A percentile compares a stretch with the other conserved stretches of the same genome.
Evolutionary conservation across 2,329 filamentous ascomycete species (phyloP).

Genomic region (Diaporthe helianthi): DNA sequence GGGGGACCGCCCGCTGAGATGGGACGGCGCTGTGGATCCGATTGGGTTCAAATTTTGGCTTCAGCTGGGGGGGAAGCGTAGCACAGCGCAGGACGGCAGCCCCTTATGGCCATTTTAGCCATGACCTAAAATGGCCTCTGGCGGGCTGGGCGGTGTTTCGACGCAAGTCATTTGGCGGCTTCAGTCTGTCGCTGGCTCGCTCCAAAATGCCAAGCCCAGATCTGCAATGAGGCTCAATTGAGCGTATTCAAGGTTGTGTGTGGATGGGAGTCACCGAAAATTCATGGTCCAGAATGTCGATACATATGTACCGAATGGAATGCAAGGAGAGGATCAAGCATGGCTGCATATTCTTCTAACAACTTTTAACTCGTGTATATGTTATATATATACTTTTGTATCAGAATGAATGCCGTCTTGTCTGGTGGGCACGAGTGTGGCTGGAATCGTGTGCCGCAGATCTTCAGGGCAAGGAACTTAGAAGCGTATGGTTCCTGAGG

Average conservation of each 20-base stretch:
- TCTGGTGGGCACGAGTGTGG: slow-evolving; percentile 11
- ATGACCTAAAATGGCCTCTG: too few species aligned
- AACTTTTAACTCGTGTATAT: slow-evolving; percentile 3
- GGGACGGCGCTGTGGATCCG: slow-evolving; percentile 7
- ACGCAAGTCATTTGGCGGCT: slow-evolving; percentile 18
- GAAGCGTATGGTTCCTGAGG: slow-evolving; percentile 16
- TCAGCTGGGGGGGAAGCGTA: not conserved
- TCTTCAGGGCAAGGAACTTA: slow-evolving; percentile 13
- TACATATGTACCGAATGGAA: too few species aligned
- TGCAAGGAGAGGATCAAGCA: not conserved
- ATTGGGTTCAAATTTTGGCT: slow-evolving; percentile 11
- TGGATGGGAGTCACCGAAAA: not conserved
- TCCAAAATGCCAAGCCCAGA: slow-evolving; percentile 11
- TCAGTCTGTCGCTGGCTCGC: not conserved
- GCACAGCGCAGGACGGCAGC: not conserved
- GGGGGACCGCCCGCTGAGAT: slow-evolving; percentile 1
- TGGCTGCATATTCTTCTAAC: not conserved
- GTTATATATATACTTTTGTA: not conserved
- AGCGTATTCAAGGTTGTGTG: too few species aligned
- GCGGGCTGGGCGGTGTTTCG: slow-evolving; percentile 20
- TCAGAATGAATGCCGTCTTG: slow-evolving; percentile 7
- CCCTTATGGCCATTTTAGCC: slow-evolving; percentile 11
- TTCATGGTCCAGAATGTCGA: not conserved
- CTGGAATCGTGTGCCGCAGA: slow-evolving; percentile 24
- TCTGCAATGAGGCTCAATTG: not conserved